Evolutionary conservation across 305 asterid genomes (phyloP), one percentile per base, ranked within the genome.

Genomic region (Euphrasia arctica): DNA sequence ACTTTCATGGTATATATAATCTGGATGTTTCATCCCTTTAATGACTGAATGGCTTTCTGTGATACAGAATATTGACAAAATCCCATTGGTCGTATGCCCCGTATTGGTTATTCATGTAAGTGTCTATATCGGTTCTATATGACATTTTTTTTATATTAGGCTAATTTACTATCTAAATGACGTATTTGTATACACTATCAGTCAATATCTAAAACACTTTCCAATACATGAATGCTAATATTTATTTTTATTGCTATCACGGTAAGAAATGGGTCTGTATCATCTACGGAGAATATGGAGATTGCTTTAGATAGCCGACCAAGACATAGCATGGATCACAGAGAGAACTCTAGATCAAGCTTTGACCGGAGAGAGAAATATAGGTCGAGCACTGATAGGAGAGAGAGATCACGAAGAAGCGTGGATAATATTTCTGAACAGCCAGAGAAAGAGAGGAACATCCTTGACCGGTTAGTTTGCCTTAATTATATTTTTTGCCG

Each of bases 71-170:
- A 82, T 90, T 65, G 97, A 94, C 83, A 94, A 94, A 73, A 88
- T 94, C 71, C 91, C 93, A 4, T 70, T 80, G 69, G 98, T 94
- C 71, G 86, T 78, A 42, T 88, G 95, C 76, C 99, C 99, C 25
- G 96, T 94, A 48, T 78, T 94, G 83, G 80, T 94, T 73, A 94
- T 94, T 70, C 99, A 94, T 79, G 99, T 94, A 79, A 86, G 96
- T 75, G 45, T 55, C 55, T 60, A 29, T 71, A 41, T 56, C 41
- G 31, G 43, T 69, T 58, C 60, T 32, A 29, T 55, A 67, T 18
- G 49, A 70, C 43, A 41, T 48, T 48, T 48, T 36, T 65, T 61
- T 54, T 70, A 54, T 14, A 50, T 52, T 56, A 45, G 58, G 34
- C 60, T 65, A 54, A 61, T 62, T 56, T 6, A 9, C 31, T 52